Conservation (phyloP, 1,284 basidiomycete species). For the Sporisorium scitamineum region DNA sequence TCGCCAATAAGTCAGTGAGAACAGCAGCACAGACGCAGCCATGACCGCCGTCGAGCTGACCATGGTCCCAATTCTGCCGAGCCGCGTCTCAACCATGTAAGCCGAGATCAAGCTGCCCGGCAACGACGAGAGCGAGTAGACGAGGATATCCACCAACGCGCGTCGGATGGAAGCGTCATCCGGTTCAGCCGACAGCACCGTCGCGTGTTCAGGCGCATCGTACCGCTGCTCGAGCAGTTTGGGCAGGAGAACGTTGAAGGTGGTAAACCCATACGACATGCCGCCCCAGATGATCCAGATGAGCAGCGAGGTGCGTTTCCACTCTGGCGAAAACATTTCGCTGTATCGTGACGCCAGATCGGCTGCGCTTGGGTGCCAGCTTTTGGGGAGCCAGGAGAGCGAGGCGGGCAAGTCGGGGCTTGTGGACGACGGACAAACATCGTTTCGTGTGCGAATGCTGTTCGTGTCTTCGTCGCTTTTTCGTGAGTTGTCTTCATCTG, state of each 20-base stretch:
- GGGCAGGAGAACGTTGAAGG: conserved; percentile 97
- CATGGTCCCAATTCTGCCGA: conserved; percentile 81
- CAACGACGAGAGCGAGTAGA: conserved; percentile 61
- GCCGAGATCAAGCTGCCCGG: conserved; percentile 79
- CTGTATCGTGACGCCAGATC: conserved; percentile 75
- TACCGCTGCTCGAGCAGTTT: conserved; percentile 75
- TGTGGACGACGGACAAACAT: background rate
- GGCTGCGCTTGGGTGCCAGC: conserved; percentile 37
- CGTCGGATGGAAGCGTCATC: conserved; percentile 32
- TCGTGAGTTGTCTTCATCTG: background rate
- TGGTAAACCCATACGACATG: conserved; percentile 79
- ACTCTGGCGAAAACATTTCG: conserved; percentile 83
- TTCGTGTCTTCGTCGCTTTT: conserved; percentile 14
- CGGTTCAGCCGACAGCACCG: conserved; percentile 3
- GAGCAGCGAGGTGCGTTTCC: conserved; percentile 83
- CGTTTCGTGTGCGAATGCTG: conserved; percentile 6
- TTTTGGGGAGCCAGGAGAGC: conserved; percentile 37
- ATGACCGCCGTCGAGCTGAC: conserved; percentile 53
- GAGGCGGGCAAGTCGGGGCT: conserved; percentile 17
- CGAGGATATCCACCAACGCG: conserved; percentile 53
- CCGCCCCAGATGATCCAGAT: conserved; percentile 66
- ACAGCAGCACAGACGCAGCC: conserved; percentile 50
- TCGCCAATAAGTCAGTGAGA: conserved; percentile 39
- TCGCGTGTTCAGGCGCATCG: conserved; percentile 11
- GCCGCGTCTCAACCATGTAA: conserved; percentile 81